phyloP scores from a whole-genome alignment of 768 basidiomycete genomes.

The Collybia mongolica region DNA sequence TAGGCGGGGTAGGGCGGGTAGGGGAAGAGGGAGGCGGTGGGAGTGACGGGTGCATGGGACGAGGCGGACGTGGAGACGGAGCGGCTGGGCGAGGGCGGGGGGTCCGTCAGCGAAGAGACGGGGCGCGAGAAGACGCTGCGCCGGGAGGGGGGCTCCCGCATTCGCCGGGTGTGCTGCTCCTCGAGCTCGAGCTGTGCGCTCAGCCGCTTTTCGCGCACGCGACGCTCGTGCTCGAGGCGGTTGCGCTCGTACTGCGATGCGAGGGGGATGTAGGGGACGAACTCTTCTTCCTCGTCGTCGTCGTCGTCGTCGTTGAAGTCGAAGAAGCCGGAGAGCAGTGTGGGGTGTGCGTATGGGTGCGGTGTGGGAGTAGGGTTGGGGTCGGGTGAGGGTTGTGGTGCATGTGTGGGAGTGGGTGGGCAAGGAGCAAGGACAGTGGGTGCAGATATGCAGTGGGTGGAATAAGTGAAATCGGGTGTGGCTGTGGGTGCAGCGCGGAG shows the following conservation, averaged over 20 bases:
- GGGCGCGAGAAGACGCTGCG: constrained; percentile 15
- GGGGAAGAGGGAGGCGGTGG: constrained; percentile 3
- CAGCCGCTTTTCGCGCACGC: too few relatives aligned
- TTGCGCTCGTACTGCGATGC: constrained; percentile 13
- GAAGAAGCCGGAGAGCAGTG: constrained; percentile 3
- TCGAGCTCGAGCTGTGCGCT: neutral
- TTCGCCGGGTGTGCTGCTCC: neutral
- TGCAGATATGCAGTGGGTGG: neutral
- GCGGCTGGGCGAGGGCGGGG: constrained; percentile 8
- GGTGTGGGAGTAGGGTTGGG: constrained; percentile 3
- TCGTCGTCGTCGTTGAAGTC: constrained; percentile 9
- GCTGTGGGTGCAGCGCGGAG: too few relatives aligned
- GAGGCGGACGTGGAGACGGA: constrained; percentile 8
- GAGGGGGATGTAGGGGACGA: constrained; percentile 15
- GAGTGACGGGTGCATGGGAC: constrained; percentile 1
- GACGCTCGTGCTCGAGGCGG: neutral
- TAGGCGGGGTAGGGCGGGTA: neutral
- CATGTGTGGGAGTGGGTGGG: constrained; percentile 3
- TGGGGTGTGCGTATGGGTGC: constrained; percentile 7
- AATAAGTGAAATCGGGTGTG: too few relatives aligned
- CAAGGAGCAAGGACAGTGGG: neutral
- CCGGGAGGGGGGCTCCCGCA: neutral
- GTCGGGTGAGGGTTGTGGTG: constrained; percentile 16
- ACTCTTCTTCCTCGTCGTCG: constrained; percentile 1
- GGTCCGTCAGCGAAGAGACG: constrained; percentile 12